A percentile compares a stretch with the other conserved stretches of the same genome.
Conservation (phyloP, 139 green algal genomes). For the Monoraphidium neglectum region DNA sequence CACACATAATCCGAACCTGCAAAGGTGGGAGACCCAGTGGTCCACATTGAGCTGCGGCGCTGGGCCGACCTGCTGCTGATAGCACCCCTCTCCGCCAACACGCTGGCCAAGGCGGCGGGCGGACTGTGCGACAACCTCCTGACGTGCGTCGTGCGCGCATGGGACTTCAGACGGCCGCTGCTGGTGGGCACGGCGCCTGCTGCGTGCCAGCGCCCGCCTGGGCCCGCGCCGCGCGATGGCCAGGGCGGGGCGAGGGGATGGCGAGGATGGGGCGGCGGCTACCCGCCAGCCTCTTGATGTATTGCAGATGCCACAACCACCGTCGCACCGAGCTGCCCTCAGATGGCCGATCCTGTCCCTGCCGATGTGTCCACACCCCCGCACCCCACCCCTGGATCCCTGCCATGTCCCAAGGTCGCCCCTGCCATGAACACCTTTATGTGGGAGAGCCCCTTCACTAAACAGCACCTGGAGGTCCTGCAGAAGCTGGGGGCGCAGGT, state of each 20-base stretch:
- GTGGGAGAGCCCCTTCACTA: constrained; percentile 90
- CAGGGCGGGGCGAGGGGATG: not conserved
- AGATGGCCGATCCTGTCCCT: not conserved
- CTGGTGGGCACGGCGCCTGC: constrained; percentile 53
- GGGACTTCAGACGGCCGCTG: constrained; percentile 87
- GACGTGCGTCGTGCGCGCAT: constrained; percentile 89
- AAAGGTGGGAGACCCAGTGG: constrained; percentile 80
- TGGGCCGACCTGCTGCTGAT: constrained; percentile 94
- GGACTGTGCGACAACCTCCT: constrained; percentile 95
- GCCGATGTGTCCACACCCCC: not conserved
- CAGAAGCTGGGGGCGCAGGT: constrained; percentile 51
- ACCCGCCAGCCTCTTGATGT: not conserved
- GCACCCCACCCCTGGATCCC: not conserved
- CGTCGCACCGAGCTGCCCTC: not conserved
- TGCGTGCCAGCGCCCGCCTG: not conserved
- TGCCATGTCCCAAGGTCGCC: constrained; percentile 63
- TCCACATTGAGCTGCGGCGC: constrained; percentile 93
- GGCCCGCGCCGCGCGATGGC: not conserved
- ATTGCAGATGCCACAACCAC: not conserved
- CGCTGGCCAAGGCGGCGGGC: constrained; percentile 81
- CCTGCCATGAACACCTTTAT: constrained; percentile 99
- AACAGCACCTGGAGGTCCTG: constrained; percentile 68
- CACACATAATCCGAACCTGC: no score
- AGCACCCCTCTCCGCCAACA: constrained; percentile 94
- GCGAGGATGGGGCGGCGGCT: not conserved